Conservation (phyloP, 2,329 filamentous ascomycete species). For the Aspergillus fischeri region DNA sequence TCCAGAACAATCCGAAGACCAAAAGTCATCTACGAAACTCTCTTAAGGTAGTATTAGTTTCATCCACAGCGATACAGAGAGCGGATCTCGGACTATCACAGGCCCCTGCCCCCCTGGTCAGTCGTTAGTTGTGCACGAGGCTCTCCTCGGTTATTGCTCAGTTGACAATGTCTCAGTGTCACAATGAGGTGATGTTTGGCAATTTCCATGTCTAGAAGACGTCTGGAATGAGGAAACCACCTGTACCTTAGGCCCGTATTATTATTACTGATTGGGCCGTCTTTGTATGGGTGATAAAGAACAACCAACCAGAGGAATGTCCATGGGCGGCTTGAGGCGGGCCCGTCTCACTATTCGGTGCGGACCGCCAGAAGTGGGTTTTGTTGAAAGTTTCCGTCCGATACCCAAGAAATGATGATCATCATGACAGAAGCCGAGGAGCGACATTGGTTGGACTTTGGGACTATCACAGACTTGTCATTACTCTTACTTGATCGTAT, state of each 20-base stretch:
- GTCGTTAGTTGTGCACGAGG: neutral
- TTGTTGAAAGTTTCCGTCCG: conserved; percentile 2
- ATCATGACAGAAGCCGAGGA: neutral
- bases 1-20: neutral
- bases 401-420: neutral
- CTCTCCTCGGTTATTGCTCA: neutral
- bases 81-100: neutral
- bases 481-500: neutral
- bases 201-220: neutral
- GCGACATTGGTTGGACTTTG: neutral
- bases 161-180: neutral
- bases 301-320: conserved; percentile 1
- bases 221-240: neutral
- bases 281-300: neutral
- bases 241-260: neutral
- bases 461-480: neutral
- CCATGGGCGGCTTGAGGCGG: conserved; percentile 10
- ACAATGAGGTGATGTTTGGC: neutral
- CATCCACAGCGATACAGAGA: neutral
- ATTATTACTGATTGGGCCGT: neutral
- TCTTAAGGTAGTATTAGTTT: neutral
- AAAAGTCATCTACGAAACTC: neutral
- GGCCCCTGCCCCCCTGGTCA: no score
- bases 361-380: conserved; percentile 14
- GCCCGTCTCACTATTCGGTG: conserved; percentile 12